These are phyloP conservation scores for Dendrobium chrysotoxum DNA, from an alignment of 106 monocot species.

Conservation along the genomic window DNA sequence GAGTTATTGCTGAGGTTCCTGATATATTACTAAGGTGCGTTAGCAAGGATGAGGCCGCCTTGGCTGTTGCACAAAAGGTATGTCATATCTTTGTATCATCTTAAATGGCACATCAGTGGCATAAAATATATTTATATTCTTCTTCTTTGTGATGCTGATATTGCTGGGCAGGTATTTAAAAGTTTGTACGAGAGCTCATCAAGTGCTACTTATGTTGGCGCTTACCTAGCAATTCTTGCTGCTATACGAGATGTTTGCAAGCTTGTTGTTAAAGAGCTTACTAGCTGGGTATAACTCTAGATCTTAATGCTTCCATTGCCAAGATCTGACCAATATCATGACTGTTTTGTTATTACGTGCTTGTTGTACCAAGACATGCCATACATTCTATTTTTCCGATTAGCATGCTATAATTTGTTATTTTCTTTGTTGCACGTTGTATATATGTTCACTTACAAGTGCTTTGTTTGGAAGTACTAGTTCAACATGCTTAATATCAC, in stretches of 20 bases:
- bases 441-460: neutral
- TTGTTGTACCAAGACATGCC: neutral
- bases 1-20: slow-evolving; percentile 73
- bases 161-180: slow-evolving; percentile 60
- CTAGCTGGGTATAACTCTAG: slow-evolving; percentile 69
- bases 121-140: neutral
- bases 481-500: neutral
- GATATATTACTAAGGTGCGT: slow-evolving; percentile 80
- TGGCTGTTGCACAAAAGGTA: slow-evolving; percentile 94
- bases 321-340: neutral
- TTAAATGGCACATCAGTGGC: neutral
- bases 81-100: neutral
- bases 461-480: neutral
- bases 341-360: neutral
- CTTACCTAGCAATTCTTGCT: slow-evolving; percentile 57
- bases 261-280: slow-evolving; percentile 86
- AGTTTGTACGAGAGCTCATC: slow-evolving; percentile 78
- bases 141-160: neutral
- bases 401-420: neutral
- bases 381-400: neutral
- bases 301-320: neutral
- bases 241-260: slow-evolving; percentile 89
- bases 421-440: neutral
- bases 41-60: slow-evolving; percentile 84
- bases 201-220: slow-evolving; percentile 38